These are phyloP conservation scores for Rosa multiflora DNA, from an alignment of 306 rosid genomes.

Conservation along the genomic window DNA sequence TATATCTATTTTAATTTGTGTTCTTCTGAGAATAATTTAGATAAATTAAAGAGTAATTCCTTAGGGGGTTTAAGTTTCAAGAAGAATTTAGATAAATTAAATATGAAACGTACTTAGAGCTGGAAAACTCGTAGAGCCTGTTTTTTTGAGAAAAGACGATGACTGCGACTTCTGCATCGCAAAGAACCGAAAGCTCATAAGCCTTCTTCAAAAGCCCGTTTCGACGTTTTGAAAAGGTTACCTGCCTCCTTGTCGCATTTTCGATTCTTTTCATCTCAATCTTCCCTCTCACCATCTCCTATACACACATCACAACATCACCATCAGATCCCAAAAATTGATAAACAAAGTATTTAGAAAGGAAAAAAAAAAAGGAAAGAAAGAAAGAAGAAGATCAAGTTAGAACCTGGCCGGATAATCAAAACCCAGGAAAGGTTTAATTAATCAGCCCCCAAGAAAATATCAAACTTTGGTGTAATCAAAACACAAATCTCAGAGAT, in stretches of 20 bases:
- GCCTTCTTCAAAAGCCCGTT: conserved; percentile 68
- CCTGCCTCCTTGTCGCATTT: conserved; percentile 54
- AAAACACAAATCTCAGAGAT: neutral
- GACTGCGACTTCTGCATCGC: conserved; percentile 60
- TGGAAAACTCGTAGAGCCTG: conserved; percentile 56
- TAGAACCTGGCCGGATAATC: neutral
- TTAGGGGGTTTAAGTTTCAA: neutral
- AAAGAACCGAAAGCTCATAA: conserved; percentile 61
- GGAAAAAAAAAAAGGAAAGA: no score
- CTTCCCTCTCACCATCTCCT: conserved; percentile 70
- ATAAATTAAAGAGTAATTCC: no score
- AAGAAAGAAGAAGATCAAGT: neutral
- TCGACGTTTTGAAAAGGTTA: conserved; percentile 62
- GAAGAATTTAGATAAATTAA: neutral
- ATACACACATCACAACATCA: neutral
- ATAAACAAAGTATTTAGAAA: neutral
- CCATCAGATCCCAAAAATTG: neutral
- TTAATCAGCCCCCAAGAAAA: neutral
- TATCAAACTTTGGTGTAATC: neutral
- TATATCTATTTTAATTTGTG: neutral
- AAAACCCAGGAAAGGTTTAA: conserved; percentile 1
- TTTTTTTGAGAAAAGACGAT: conserved; percentile 69
- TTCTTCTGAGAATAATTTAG: neutral
- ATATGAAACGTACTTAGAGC: conserved; percentile 52
- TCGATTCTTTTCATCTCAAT: conserved; percentile 59